Percentiles rank a stretch among this genome's conserved stretches.
phyloP scores from a whole-genome alignment of 352 stramenopile genomes.

The Pythium periplocum region DNA sequence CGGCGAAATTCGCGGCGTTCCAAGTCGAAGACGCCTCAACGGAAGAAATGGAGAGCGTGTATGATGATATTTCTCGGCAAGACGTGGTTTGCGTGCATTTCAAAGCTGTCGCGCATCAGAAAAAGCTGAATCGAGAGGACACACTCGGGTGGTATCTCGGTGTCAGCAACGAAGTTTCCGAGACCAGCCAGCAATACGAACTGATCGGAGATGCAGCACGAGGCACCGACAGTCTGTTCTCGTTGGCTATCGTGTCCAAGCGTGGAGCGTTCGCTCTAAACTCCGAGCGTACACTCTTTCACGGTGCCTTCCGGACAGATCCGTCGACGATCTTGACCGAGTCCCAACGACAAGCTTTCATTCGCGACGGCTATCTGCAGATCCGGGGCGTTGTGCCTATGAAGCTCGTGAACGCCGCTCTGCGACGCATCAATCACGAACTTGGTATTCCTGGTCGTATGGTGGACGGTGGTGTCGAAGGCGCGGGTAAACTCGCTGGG shows the following conservation, averaged over 20 bases:
- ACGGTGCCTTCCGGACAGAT: slow-evolving; percentile 9
- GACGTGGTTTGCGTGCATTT: slow-evolving; percentile 28
- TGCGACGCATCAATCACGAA: slow-evolving; percentile 74
- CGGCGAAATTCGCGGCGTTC: slow-evolving; percentile 67
- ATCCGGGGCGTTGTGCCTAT: slow-evolving; percentile 57
- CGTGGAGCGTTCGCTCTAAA: slow-evolving; percentile 49
- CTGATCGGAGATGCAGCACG: slow-evolving; percentile 52
- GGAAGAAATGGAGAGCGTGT: slow-evolving; percentile 3
- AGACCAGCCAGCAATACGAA: slow-evolving; percentile 4
- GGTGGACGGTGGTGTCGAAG: slow-evolving; percentile 71
- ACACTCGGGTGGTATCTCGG: slow-evolving; percentile 58
- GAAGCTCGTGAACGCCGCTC: slow-evolving; percentile 40
- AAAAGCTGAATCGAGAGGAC: slow-evolving; percentile 46
- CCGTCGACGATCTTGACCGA: slow-evolving; percentile 32
- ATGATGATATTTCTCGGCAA: neutral
- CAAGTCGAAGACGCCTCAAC: slow-evolving; percentile 32
- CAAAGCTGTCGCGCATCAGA: slow-evolving; percentile 59
- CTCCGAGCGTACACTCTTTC: slow-evolving; percentile 23
- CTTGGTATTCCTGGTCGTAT: slow-evolving; percentile 60
- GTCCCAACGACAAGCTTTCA: slow-evolving; percentile 61
- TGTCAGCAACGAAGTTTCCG: neutral
- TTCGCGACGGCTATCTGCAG: slow-evolving; percentile 67
- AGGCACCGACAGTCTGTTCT: slow-evolving; percentile 42
- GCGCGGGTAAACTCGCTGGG: slow-evolving; percentile 55
- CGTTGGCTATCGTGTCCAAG: slow-evolving; percentile 33